A percentile compares a stretch with the other conserved stretches of the same genome.
These are phyloP conservation scores for Xylaria curta DNA, from an alignment of 495 filamentous ascomycete genomes.

Conservation along the genomic window DNA sequence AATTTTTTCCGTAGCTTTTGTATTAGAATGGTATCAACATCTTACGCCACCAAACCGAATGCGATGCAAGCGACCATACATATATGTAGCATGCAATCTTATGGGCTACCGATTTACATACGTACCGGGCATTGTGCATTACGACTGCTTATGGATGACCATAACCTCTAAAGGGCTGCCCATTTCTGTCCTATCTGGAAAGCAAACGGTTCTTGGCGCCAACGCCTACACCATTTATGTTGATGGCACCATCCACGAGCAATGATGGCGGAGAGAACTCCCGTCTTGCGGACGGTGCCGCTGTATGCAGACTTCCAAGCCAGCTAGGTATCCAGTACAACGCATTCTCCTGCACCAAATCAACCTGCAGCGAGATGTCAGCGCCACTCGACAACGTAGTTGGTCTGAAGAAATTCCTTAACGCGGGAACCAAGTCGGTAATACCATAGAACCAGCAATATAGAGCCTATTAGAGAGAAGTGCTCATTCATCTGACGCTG, in stretches of 20 bases:
- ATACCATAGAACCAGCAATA: not conserved
- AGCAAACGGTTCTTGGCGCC: not conserved
- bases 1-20: not conserved
- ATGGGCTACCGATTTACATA: not conserved
- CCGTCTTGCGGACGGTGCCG: not conserved
- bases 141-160: not conserved
- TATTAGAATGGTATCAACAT: too few species aligned
- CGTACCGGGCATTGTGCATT: not conserved
- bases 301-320: slow-evolving; percentile 4
- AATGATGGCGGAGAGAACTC: not conserved
- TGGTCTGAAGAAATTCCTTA: slow-evolving; percentile 18
- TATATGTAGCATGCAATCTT: slow-evolving; percentile 12
- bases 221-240: not conserved
- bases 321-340: not conserved
- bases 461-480: slow-evolving; percentile 16
- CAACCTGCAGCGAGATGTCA: slow-evolving; percentile 7
- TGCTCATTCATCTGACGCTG: slow-evolving; percentile 5
- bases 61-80: not conserved
- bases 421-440: slow-evolving; percentile 16
- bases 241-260: not conserved
- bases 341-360: not conserved
- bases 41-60: not conserved
- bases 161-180: slow-evolving; percentile 3
- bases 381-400: slow-evolving; percentile 18
- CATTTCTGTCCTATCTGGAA: not conserved